These are phyloP conservation scores for Penicillium mononematosum DNA, from an alignment of 495 filamentous ascomycete genomes.

Conservation along the genomic window DNA sequence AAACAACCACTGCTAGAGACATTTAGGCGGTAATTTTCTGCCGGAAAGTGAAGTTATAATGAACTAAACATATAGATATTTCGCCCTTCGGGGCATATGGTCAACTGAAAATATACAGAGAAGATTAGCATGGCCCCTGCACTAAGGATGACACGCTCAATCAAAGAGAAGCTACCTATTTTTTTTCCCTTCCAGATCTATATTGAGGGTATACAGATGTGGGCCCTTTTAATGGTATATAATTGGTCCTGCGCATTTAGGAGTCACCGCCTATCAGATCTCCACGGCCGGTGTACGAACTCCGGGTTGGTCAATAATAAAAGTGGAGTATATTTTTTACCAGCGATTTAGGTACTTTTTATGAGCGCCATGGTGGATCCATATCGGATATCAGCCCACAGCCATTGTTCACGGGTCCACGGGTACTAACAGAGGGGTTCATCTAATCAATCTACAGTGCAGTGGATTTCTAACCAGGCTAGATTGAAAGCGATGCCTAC, in stretches of 20 bases:
- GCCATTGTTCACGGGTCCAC: too few relatives aligned
- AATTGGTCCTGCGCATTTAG: neutral
- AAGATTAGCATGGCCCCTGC: slow-evolving; percentile 99
- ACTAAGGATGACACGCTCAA: slow-evolving; percentile 99
- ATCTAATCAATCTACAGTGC: neutral
- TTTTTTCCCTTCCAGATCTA: slow-evolving; percentile 49
- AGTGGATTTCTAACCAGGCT: neutral
- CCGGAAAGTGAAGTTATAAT: neutral
- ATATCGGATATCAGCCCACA: too few relatives aligned
- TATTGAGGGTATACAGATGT: neutral
- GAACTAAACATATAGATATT: neutral
- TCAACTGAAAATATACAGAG: slow-evolving; percentile 83
- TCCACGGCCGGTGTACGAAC: neutral
- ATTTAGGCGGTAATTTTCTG: neutral
- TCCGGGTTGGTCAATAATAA: neutral
- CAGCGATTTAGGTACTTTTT: too few relatives aligned
- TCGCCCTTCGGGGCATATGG: slow-evolving; percentile 72
- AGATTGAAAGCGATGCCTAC: neutral
- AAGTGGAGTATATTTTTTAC: neutral
- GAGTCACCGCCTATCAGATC: neutral
- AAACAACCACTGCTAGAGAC: neutral
- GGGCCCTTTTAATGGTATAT: neutral
- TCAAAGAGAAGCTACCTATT: slow-evolving; percentile 88
- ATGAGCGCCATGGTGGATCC: neutral
- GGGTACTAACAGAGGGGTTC: neutral